Base-by-base conservation (phyloP, 148 eudicot genomes). In the Camellia granthamiana region DNA sequence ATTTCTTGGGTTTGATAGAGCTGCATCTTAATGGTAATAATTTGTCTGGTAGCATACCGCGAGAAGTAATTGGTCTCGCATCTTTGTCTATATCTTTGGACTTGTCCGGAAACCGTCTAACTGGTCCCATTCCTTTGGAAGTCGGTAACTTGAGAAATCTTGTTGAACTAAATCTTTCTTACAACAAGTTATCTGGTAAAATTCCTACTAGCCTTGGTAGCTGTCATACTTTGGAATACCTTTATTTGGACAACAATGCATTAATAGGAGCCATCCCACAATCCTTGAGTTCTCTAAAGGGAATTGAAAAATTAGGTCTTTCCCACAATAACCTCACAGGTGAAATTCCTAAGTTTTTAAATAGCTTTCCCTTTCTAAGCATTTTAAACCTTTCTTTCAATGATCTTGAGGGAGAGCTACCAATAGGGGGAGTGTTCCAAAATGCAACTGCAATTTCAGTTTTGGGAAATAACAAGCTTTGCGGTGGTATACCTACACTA, bases 341-440 rank as follows among this genome's bases (percentile, higher is more conserved):
- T 0, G 1, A 44, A 42, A 73, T 83, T 43, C 84, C 84, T 14
- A 30, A 30, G 38, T 69, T 58, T 11, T 81, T 18, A 60, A 62
- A 5, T 9, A 77, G 30, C 49, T 76, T 51, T 16, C 43, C 30
- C 23, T 19, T 74, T 42, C 44, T 79, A 18, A 18, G 52, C 23
- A 9, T 70, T 44, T 16, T 75, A 63, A 81, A 81, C 58, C 56
- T 86, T 4, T 86, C 89, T 7, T 81, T 77, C 79, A 86, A 86
- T 46, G 46, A 60, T 44, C 75, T 86, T 77, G 84, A 82, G 76
- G 86, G 88, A 9, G 69, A 58, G 19, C 64, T 86, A 7, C 88
- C 88, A 58, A 69, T 6, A 0, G 18, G 0, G 12, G 88, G 88
- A 42, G 81, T 79, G 2, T 86, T 84, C 46, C 1, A 21, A 51